phyloP scores from a whole-genome alignment of 2,329 filamentous ascomycete genomes.

The Achaetomium macrosporum region DNA sequence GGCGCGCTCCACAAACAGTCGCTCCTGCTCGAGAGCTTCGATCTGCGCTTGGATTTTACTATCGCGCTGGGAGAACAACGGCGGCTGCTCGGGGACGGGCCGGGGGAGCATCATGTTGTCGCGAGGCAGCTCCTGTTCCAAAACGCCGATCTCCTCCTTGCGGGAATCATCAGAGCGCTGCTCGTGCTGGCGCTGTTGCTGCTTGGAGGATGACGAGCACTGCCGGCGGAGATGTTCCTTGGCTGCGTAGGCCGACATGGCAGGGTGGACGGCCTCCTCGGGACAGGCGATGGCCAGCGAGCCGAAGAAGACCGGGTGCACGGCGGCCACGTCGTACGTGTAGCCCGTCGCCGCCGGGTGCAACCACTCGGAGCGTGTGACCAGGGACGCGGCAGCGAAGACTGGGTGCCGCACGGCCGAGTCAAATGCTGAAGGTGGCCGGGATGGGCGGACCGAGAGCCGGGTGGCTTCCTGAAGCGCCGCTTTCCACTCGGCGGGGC shows the following conservation, averaged over 20 bases:
- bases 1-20: conserved; percentile 25
- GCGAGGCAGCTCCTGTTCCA: conserved; percentile 1
- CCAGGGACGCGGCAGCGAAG: conserved; percentile 26
- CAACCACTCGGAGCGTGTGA: conserved; percentile 22
- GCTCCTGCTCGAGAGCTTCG: conserved; percentile 31
- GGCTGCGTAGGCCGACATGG: conserved; percentile 18
- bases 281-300: conserved; percentile 23
- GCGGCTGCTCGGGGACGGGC: not conserved
- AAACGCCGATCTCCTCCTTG: conserved; percentile 9
- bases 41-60: conserved; percentile 31
- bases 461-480: conserved; percentile 35
- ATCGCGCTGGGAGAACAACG: too few species aligned
- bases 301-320: conserved; percentile 32
- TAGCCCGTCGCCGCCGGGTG: conserved; percentile 31
- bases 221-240: conserved; percentile 16
- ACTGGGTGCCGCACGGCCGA: conserved; percentile 31
- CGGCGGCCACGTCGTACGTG: conserved; percentile 26
- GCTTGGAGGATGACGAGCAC: too few species aligned
- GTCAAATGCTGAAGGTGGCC: conserved; percentile 26
- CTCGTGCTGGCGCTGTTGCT: too few species aligned
- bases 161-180: conserved; percentile 1
- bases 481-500: conserved; percentile 30
- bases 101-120: not conserved
- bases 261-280: conserved; percentile 24
- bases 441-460: conserved; percentile 27